Base-by-base conservation (phyloP, 805 yeast species). In the Kodamaea sagamina region DNA sequence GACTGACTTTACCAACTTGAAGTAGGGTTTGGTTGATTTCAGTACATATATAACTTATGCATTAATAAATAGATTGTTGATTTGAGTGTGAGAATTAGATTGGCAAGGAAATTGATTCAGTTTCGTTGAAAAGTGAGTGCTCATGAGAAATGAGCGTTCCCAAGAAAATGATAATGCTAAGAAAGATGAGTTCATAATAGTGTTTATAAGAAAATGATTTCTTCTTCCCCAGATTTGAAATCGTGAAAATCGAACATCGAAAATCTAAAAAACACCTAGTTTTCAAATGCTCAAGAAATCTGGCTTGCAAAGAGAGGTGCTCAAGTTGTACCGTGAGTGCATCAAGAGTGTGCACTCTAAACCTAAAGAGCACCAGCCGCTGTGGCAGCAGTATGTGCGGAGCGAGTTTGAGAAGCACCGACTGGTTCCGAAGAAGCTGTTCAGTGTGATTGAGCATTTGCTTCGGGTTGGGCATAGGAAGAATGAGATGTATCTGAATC, bases 391-490 rank as follows among this genome's bases (percentile, higher is more conserved):
- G 2, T 85, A 71, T 55, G 62, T 79, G 3, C 74, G 82, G 40
- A 51, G 52, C n/a, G 92, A 88, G 57, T 92, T 90, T 60, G 66
- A 57, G 11, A 79, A 80, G 52, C 71, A 81, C 58, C 66, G 71
- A 39, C 53, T 60, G 22, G 63, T 90, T 8, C 79, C 85, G 27
- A 82, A 85, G 60, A 84, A 86, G 52, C 95, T 88, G 51, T 90
- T 90, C 60, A 74, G 84, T 34, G 85, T 96, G 1, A 81, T 90
- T 34, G 98, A 90, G 59, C 89, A 90, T 63, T 70, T 92, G 28
- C 62, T 90, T 31, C 71, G 98, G 46, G 74, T 77, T 3, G 98
- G 98, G 3, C 72, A 77, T 48, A 80, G 82, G 56, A 72, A 85
- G 54, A 71, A 76, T 39, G 95, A 89, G 48, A 78, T 82, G 79